Evolutionary conservation across 352 stramenopile species (phyloP).

Genomic region (Pythium scleroteichum): DNA sequence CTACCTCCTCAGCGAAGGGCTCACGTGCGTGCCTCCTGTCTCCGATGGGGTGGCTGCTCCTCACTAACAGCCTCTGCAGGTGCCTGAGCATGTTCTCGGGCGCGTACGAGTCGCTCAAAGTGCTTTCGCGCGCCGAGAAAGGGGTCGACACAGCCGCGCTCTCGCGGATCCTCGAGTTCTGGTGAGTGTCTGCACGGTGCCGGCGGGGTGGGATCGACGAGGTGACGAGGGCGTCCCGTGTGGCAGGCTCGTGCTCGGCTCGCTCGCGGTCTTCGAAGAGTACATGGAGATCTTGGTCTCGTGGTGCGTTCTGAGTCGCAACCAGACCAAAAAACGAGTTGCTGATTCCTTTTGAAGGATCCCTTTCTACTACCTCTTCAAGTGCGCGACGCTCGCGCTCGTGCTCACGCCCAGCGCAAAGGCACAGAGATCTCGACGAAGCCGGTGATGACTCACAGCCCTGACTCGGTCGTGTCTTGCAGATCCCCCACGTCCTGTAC

Average conservation of each 20-base stretch:
- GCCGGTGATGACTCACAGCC: no score
- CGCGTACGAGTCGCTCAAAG: slow-evolving; percentile 72
- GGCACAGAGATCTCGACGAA: slow-evolving; percentile 15
- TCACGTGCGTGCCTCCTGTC: slow-evolving; percentile 44
- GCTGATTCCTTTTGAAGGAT: slow-evolving; percentile 41
- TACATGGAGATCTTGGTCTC: slow-evolving; percentile 72
- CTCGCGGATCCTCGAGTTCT: slow-evolving; percentile 61
- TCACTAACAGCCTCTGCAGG: slow-evolving; percentile 24
- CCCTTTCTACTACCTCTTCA: slow-evolving; percentile 79
- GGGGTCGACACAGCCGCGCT: slow-evolving; percentile 51
- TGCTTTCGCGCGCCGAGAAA: slow-evolving; percentile 58
- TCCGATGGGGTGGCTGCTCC: no score
- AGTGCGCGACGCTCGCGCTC: slow-evolving; percentile 56
- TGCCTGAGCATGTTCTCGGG: slow-evolving; percentile 60
- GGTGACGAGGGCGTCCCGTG: not conserved
- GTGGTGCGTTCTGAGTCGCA: slow-evolving; percentile 33
- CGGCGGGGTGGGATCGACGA: not conserved
- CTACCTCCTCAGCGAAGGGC: slow-evolving; percentile 69
- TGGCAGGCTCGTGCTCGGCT: slow-evolving; percentile 57
- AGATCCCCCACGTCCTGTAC: slow-evolving; percentile 69
- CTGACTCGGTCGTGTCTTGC: not conserved
- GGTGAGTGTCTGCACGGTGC: no score
- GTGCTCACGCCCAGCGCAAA: slow-evolving; percentile 64
- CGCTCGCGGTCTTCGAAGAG: slow-evolving; percentile 57
- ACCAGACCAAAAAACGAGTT: no score